A percentile compares a stretch with the other conserved stretches of the same genome.
Conservation (phyloP, 257 asterid genomes). For the Cordia subcordata region DNA sequence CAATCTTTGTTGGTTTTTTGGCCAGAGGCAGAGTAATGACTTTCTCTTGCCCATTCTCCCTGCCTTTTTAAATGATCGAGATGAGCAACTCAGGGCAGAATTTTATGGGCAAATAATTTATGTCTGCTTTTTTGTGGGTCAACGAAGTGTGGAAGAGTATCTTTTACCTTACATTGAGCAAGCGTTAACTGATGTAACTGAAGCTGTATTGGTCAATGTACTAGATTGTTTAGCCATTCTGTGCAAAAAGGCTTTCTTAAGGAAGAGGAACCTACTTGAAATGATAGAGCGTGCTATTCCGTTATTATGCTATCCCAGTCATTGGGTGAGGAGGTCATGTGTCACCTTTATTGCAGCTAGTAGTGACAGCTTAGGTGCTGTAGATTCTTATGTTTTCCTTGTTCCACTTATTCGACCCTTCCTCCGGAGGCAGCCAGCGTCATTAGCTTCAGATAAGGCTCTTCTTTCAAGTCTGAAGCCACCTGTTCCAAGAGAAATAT, state of each 20-base stretch:
- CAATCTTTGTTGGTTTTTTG: constrained; percentile 97
- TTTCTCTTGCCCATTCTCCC: constrained; percentile 95
- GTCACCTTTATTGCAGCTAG: constrained; percentile 83
- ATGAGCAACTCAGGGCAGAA: constrained; percentile 97
- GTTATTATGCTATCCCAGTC: constrained; percentile 85
- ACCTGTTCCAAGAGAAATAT: constrained; percentile 75
- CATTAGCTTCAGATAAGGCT: constrained; percentile 82
- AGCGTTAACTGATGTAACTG: constrained; percentile 79
- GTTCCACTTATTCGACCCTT: constrained; percentile 87
- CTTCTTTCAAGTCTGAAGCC: constrained; percentile 81
- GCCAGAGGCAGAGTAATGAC: constrained; percentile 98
- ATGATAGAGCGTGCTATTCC: constrained; percentile 94
- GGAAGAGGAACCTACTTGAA: constrained; percentile 81
- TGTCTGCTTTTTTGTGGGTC: constrained; percentile 93
- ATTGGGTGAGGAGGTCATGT: constrained; percentile 85
- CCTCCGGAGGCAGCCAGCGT: constrained; percentile 91
- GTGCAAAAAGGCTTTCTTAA: constrained; percentile 79
- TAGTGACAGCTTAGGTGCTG: constrained; percentile 92
- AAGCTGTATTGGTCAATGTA: constrained; percentile 86
- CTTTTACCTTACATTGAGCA: constrained; percentile 97
- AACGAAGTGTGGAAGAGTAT: constrained; percentile 97
- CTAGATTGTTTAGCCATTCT: constrained; percentile 89
- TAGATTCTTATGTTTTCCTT: constrained; percentile 94
- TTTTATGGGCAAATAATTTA: constrained; percentile 87
- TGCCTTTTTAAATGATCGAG: constrained; percentile 94